phyloP scores from a whole-genome alignment of 2,329 filamentous ascomycete genomes.

The Exophiala sp. region DNA sequence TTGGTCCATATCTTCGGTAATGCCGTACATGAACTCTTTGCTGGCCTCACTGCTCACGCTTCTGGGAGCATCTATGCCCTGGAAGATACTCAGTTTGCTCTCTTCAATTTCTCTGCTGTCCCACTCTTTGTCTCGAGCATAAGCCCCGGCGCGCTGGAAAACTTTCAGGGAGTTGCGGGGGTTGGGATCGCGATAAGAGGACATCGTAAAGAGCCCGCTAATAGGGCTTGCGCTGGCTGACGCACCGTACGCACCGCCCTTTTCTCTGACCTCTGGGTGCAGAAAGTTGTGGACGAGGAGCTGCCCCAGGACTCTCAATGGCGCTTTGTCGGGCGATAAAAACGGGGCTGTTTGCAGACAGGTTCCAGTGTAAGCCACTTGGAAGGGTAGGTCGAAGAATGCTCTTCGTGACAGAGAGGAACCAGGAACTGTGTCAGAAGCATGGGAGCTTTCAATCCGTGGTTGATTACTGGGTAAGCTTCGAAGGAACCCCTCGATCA shows the following conservation, averaged over 20 bases:
- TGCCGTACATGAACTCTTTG: constrained; percentile 73
- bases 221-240: constrained; percentile 76
- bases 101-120: constrained; percentile 82
- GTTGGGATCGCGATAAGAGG: constrained; percentile 94
- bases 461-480: constrained; percentile 47
- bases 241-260: constrained; percentile 92
- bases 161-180: constrained; percentile 80
- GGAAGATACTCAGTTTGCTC: constrained; percentile 92
- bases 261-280: constrained; percentile 95
- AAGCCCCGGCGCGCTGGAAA: constrained; percentile 74
- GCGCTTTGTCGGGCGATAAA: constrained; percentile 64
- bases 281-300: constrained; percentile 93
- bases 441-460: constrained; percentile 33
- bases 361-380: constrained; percentile 89
- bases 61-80: constrained; percentile 79
- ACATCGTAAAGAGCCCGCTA: constrained; percentile 85
- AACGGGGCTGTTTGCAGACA: constrained; percentile 81
- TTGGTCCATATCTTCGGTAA: constrained; percentile 87
- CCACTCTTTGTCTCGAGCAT: constrained; percentile 78
- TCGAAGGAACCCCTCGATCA: constrained; percentile 64
- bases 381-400: constrained; percentile 91
- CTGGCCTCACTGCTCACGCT: constrained; percentile 85
- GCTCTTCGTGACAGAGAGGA: constrained; percentile 55
- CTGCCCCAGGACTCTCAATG: constrained; percentile 82
- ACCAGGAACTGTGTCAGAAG: constrained; percentile 31